Percentiles rank a stretch among this genome's conserved stretches.
phyloP scores from a whole-genome alignment of 495 filamentous ascomycete species.

The Talaromyces liani region DNA sequence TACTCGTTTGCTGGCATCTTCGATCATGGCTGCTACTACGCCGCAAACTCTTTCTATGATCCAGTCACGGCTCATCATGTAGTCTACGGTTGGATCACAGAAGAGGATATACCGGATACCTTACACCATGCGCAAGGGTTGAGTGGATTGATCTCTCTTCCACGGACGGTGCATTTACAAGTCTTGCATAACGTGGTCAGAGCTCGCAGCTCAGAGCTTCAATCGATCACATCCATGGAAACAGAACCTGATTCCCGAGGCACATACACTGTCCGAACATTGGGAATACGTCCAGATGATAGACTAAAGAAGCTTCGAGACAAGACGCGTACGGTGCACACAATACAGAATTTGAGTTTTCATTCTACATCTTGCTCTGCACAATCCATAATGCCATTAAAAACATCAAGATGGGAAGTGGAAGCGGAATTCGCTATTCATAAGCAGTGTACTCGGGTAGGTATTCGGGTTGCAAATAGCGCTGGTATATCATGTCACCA shows the following conservation, averaged over 20 bases:
- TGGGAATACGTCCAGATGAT: conserved; percentile 24
- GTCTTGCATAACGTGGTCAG: conserved; percentile 20
- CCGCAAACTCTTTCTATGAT: neutral
- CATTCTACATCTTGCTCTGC: neutral
- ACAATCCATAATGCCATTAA: conserved; percentile 6
- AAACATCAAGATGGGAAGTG: conserved; percentile 26
- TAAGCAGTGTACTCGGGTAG: conserved; percentile 20
- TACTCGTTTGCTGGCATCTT: neutral
- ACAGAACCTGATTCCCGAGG: conserved; percentile 9
- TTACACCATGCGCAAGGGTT: neutral
- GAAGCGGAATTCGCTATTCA: conserved; percentile 21
- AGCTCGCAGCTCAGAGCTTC: conserved; percentile 22
- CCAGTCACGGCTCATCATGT: neutral
- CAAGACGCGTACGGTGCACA: neutral
- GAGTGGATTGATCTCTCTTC: conserved; percentile 23
- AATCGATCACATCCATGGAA: conserved; percentile 27
- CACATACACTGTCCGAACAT: conserved; percentile 25
- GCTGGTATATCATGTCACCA: conserved; percentile 12
- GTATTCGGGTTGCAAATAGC: conserved; percentile 16
- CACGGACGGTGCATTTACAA: conserved; percentile 19
- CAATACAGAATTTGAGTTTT: neutral
- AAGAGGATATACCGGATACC: neutral
- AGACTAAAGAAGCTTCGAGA: conserved; percentile 21
- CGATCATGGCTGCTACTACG: neutral
- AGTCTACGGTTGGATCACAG: neutral